These are phyloP conservation scores for Pisolithus microcarpus DNA, from an alignment of 768 basidiomycete genomes.

Conservation along the genomic window DNA sequence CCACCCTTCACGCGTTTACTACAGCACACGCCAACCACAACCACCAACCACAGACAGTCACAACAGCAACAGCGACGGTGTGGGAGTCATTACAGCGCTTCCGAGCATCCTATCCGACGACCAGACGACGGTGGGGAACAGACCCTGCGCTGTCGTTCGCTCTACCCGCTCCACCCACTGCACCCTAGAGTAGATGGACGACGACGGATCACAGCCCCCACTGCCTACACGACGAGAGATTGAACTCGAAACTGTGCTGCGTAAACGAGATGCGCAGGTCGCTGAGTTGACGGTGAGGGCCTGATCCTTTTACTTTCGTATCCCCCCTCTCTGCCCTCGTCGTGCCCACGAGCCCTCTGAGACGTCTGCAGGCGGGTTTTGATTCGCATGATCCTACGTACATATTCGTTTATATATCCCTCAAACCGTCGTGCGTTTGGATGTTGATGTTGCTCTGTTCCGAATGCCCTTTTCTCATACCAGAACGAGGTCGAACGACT, in stretches of 20 bases:
- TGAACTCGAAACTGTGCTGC: conserved; percentile 73
- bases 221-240: conserved; percentile 70
- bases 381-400: no score
- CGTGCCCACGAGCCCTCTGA: conserved; percentile 1
- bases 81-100: not conserved
- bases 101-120: not conserved
- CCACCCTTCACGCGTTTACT: not conserved
- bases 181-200: not conserved
- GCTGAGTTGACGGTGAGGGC: conserved; percentile 61
- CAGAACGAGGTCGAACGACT: conserved; percentile 72
- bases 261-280: conserved; percentile 67
- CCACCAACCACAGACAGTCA: not conserved
- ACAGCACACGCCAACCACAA: not conserved
- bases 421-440: conserved; percentile 7
- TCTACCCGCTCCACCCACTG: not conserved
- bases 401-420: not conserved
- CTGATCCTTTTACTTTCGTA: not conserved
- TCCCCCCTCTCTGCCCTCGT: conserved; percentile 1
- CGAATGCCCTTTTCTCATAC: conserved; percentile 1
- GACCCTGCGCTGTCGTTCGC: not conserved
- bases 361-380: not conserved
- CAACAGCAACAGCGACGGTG: not conserved
- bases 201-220: conserved; percentile 28
- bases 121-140: not conserved
- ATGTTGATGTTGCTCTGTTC: conserved; percentile 9